Percentiles rank a stretch among this genome's conserved stretches.
These are phyloP conservation scores for Salix brachista DNA, from an alignment of 345 rosid species.

Conservation along the genomic window DNA sequence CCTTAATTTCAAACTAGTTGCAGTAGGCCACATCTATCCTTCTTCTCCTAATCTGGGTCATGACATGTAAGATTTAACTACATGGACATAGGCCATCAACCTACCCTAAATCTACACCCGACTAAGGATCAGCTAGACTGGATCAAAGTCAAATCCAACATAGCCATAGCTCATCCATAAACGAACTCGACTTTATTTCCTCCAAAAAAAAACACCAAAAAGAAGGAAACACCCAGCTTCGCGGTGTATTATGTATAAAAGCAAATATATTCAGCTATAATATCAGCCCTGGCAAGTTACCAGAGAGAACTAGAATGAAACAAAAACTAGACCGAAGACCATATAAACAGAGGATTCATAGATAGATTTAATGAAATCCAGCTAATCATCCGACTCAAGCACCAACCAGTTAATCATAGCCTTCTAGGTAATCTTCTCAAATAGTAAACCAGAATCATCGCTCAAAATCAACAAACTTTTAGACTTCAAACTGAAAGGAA, in stretches of 20 bases:
- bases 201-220: neutral
- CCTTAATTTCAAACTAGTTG: neutral
- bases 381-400: neutral
- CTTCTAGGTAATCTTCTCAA: neutral
- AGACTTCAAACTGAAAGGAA: neutral
- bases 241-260: neutral
- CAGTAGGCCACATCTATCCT: neutral
- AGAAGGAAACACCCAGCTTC: neutral
- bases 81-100: neutral
- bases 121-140: neutral
- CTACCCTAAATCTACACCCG: neutral
- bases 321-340: no score
- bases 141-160: neutral
- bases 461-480: neutral
- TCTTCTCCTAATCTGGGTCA: neutral
- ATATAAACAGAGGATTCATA: no score
- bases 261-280: neutral
- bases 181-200: neutral
- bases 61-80: neutral
- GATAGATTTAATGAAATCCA: neutral
- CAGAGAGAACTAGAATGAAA: no score
- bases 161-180: neutral
- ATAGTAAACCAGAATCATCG: neutral
- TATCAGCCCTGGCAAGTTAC: no score
- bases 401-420: neutral